Evolutionary conservation across 257 asterid species (phyloP).

Genomic region (Capsicum chinense): DNA sequence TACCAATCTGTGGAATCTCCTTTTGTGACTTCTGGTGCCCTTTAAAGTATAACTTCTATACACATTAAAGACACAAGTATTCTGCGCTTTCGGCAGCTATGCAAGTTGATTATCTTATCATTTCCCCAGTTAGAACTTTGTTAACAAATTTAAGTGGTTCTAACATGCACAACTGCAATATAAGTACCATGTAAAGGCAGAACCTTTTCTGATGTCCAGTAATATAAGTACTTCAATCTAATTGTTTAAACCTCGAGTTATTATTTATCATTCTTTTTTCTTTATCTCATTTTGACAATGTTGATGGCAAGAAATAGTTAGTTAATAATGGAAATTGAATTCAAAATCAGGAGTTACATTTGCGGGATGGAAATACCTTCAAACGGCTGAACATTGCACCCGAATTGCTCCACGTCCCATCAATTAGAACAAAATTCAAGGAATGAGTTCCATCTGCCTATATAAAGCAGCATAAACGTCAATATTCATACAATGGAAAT

Average conservation of each 20-base stretch:
- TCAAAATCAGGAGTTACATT: not conserved
- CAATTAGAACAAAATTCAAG: slow-evolving; percentile 78
- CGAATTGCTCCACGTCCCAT: slow-evolving; percentile 99
- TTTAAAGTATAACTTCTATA: not conserved
- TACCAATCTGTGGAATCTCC: not conserved
- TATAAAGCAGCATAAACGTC: slow-evolving; percentile 9
- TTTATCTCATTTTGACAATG: not conserved
- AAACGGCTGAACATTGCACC: slow-evolving; percentile 89
- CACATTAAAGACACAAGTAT: not conserved
- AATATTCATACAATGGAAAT: not conserved
- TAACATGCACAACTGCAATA: not conserved
- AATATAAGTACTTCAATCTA: not conserved
- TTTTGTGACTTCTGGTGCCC: not conserved
- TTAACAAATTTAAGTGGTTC: not conserved
- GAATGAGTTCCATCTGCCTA: slow-evolving; percentile 52
- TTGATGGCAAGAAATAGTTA: not conserved
- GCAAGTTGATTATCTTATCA: not conserved
- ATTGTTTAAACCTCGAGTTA: slow-evolving; percentile 1
- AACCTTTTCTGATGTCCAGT: not conserved
- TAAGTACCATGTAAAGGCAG: not conserved
- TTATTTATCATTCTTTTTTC: not conserved
- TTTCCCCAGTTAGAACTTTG: not conserved
- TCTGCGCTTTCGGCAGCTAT: not conserved
- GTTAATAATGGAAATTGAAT: not conserved
- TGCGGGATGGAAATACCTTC: slow-evolving; percentile 56